phyloP scores from a whole-genome alignment of 2,329 filamentous ascomycete genomes.

The Saccharata proteae region DNA sequence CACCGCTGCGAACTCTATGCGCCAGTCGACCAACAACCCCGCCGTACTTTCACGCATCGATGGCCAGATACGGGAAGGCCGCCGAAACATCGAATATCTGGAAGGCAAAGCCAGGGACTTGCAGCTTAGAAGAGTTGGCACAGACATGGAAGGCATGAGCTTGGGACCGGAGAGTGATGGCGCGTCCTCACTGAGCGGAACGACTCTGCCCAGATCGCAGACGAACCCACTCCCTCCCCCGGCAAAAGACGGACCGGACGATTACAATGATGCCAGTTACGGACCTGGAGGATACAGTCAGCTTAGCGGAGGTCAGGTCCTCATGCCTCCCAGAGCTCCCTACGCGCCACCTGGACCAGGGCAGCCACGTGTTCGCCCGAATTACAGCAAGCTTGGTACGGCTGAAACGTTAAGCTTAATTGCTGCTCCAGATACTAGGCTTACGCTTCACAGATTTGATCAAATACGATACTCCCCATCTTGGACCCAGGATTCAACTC shows the following conservation, averaged over 20 bases:
- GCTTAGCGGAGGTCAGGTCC: constrained; percentile 52
- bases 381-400: constrained; percentile 92
- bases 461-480: constrained; percentile 93
- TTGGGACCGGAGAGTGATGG: constrained; percentile 39
- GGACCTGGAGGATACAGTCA: constrained; percentile 48
- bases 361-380: constrained; percentile 57
- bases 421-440: too few relatives aligned
- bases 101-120: constrained; percentile 85
- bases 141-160: constrained; percentile 55
- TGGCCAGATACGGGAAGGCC: constrained; percentile 84
- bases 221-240: constrained; percentile 43
- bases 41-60: constrained; percentile 82
- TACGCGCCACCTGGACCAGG: constrained; percentile 63
- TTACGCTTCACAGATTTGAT: constrained; percentile 61
- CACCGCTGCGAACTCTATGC: constrained; percentile 87
- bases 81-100: constrained; percentile 88
- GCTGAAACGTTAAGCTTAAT: too few relatives aligned
- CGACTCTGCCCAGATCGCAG: constrained; percentile 27
- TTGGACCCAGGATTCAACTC: constrained; percentile 93
- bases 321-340: constrained; percentile 72
- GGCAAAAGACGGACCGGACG: constrained; percentile 54
- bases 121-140: constrained; percentile 64
- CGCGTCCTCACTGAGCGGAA: constrained; percentile 16
- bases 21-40: constrained; percentile 89
- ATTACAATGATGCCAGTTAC: constrained; percentile 51